Conservation (phyloP, 2,329 filamentous ascomycete species). For the Botrytis paeoniae region DNA sequence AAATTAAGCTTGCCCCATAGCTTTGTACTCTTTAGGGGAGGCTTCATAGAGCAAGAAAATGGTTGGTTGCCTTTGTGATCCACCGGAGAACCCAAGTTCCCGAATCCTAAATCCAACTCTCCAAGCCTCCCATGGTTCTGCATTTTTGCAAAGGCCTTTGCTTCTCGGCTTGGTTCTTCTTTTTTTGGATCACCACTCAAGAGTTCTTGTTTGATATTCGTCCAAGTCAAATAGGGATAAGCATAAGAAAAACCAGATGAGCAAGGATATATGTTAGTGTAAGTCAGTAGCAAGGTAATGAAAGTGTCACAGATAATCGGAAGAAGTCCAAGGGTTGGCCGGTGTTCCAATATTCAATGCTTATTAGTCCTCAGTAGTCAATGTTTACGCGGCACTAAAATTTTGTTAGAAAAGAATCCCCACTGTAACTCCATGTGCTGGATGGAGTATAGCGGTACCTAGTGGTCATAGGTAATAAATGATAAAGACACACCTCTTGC, state of each 20-base stretch:
- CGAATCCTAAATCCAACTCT: not conserved
- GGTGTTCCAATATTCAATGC: not conserved
- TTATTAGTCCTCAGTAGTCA: not conserved
- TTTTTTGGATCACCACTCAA: not conserved
- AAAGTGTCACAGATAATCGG: not conserved
- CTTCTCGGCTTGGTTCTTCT: not conserved
- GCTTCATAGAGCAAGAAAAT: not conserved
- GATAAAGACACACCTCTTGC: not conserved
- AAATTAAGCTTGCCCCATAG: not conserved
- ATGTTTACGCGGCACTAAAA: not conserved
- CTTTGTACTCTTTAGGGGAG: not conserved
- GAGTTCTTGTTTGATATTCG: not conserved
- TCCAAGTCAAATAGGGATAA: not conserved
- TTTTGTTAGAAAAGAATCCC: not conserved
- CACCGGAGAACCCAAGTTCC: not conserved
- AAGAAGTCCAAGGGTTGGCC: not conserved
- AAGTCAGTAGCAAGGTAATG: not conserved
- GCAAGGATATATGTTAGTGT: not conserved
- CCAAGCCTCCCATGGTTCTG: not conserved
- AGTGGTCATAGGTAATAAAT: not conserved
- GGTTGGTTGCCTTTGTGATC: not conserved
- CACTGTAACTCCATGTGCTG: not conserved
- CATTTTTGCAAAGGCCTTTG: not conserved
- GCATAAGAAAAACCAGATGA: not conserved
- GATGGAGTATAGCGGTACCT: not conserved